phyloP scores from a whole-genome alignment of 2,329 filamentous ascomycete species.

The Ascocoryne sarcoides region DNA sequence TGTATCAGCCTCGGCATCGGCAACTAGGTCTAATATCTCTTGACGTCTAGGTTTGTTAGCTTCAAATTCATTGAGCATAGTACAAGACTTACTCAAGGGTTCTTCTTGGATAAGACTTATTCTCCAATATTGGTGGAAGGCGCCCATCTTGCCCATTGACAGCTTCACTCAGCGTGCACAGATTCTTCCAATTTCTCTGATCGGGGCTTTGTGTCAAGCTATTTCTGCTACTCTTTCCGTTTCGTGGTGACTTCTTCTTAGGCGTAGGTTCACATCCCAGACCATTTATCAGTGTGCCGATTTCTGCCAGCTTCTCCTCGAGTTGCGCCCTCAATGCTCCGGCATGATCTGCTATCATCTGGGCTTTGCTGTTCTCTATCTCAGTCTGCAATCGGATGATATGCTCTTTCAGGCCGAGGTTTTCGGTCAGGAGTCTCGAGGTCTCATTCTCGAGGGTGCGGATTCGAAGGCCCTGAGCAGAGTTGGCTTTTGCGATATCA shows the following conservation, averaged over 20 bases:
- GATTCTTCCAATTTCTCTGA: slow-evolving; percentile 45
- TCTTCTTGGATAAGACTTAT: slow-evolving; percentile 56
- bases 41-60: slow-evolving; percentile 21
- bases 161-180: slow-evolving; percentile 28
- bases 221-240: slow-evolving; percentile 25
- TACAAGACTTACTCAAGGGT: slow-evolving; percentile 53
- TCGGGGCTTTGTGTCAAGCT: slow-evolving; percentile 39
- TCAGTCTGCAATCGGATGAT: slow-evolving; percentile 62
- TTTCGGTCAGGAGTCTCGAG: slow-evolving; percentile 67
- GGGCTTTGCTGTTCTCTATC: slow-evolving; percentile 50
- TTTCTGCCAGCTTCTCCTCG: slow-evolving; percentile 63
- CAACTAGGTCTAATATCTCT: slow-evolving; percentile 22
- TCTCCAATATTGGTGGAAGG: slow-evolving; percentile 60
- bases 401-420: slow-evolving; percentile 62
- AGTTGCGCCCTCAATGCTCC: slow-evolving; percentile 61
- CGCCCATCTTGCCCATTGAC: slow-evolving; percentile 30
- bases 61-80: not conserved
- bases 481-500: slow-evolving; percentile 74
- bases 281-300: slow-evolving; percentile 56
- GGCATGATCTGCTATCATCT: slow-evolving; percentile 56
- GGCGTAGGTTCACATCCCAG: slow-evolving; percentile 53
- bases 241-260: slow-evolving; percentile 38
- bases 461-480: slow-evolving; percentile 67
- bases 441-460: slow-evolving; percentile 68
- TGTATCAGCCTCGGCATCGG: slow-evolving; percentile 25